Evolutionary conservation across 805 yeast genomes (phyloP).

Genomic region (Ascoidea rubescens): DNA sequence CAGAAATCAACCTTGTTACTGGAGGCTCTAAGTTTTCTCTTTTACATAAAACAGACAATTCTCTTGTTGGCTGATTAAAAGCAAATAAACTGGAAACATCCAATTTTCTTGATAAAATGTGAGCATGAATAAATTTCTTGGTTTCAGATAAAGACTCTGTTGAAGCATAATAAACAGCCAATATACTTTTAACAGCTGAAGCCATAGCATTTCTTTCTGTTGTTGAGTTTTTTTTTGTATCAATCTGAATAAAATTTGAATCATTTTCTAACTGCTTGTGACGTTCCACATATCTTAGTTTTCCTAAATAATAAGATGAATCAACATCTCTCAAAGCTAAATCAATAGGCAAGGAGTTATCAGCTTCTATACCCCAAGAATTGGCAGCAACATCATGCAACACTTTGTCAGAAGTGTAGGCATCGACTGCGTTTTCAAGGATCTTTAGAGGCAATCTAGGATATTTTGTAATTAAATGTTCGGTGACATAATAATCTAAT

Average conservation of each 20-base stretch:
- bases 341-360: constrained; percentile 45
- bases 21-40: constrained; percentile 67
- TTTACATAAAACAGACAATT: constrained; percentile 61
- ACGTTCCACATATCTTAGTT: constrained; percentile 33
- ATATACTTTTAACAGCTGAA: constrained; percentile 63
- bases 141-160: constrained; percentile 48
- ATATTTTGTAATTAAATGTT: constrained; percentile 56
- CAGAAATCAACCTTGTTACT: constrained; percentile 72
- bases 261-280: constrained; percentile 7
- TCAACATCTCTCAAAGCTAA: neutral
- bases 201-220: constrained; percentile 27
- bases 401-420: constrained; percentile 56
- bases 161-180: constrained; percentile 74
- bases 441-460: constrained; percentile 85
- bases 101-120: constrained; percentile 71
- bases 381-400: constrained; percentile 51
- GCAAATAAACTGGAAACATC: constrained; percentile 63
- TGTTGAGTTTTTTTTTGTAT: neutral
- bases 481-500: constrained; percentile 61
- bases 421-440: constrained; percentile 59
- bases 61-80: constrained; percentile 78
- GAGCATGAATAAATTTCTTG: constrained; percentile 54
- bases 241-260: constrained; percentile 1
- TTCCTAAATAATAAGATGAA: constrained; percentile 33
- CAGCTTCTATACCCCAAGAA: constrained; percentile 82